Base-by-base conservation (phyloP, 2,329 filamentous ascomycete genomes). In the Bipolaris zeicola region DNA sequence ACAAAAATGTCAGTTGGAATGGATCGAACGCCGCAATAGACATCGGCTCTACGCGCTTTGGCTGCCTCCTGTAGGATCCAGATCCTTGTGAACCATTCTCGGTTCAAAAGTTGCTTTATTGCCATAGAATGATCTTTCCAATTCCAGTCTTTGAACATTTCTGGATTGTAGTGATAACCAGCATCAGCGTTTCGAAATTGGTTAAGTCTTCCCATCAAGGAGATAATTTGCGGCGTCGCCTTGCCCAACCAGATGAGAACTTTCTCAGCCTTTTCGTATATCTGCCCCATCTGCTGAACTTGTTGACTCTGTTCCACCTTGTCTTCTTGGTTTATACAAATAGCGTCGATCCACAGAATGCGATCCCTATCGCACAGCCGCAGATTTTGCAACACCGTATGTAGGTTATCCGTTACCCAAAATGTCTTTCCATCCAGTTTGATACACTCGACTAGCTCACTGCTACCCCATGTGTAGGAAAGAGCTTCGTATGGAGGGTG, bases 11-110 rank as follows among this genome's bases (percentile, higher is more conserved):
- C 43, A 16, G 60, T 46, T 3, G 55, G 52, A 10, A 67, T 53
- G 5, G 54, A 60, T 33, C 50, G 45, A 8, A 10, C 41, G 11
- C 66, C 64, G 24, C 59, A 61, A 1, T 24, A 31, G 4, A 67
- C 43, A 26, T 18, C 50, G n/a, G 57, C 64, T 38, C n/a, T 42
- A 36, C 48, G 43, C 10, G 67, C 66, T 38, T 64, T 65, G 7
- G 62, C 65, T 1, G 63, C 57, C 57, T 70, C 67, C 47, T 68
- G 66, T 10, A 70, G 11, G 42, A 67, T 61, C 64, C 65, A 68
- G 0, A 67, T 55, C 34, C 64, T 53, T 5, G 39, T 43, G 26
- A 70, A 70, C 64, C 67, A 70, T 43, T 43, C 39, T 43, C 39
- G 39, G 5, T 43, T 28, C 6, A 28, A n/a, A 24, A 43, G 1